Conservation (phyloP, 495 filamentous ascomycete genomes). For the Penicillium coprophilum region DNA sequence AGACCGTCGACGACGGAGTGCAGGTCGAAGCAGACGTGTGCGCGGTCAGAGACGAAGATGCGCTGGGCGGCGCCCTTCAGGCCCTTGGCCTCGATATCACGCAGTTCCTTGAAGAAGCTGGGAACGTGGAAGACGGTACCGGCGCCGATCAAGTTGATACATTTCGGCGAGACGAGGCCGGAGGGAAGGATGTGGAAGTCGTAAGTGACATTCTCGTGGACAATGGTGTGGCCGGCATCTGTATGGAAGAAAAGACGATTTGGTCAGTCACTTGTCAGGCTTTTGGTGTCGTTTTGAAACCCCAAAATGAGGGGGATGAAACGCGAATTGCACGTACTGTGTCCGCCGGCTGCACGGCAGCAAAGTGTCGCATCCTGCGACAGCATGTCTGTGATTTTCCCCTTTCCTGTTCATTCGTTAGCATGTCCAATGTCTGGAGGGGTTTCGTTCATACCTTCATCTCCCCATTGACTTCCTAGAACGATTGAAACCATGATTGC, state of each 20-base stretch:
- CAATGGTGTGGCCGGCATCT: slow-evolving; percentile 59
- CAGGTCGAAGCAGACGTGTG: slow-evolving; percentile 81
- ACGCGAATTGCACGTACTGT: slow-evolving; percentile 49
- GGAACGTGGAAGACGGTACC: slow-evolving; percentile 84
- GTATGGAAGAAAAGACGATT: slow-evolving; percentile 6
- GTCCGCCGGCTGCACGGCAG: slow-evolving; percentile 64
- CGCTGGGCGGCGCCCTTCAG: slow-evolving; percentile 61
- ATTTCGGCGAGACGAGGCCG: slow-evolving; percentile 73
- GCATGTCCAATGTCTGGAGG: background rate
- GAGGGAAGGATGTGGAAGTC: slow-evolving; percentile 74
- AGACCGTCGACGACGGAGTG: slow-evolving; percentile 80
- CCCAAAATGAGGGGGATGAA: background rate
- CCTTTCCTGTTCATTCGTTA: slow-evolving; percentile 51
- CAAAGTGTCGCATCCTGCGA: slow-evolving; percentile 57
- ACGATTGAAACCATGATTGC: slow-evolving; percentile 59
- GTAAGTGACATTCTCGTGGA: slow-evolving; percentile 59
- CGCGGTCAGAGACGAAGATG: slow-evolving; percentile 77
- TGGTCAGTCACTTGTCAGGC: slow-evolving; percentile 14
- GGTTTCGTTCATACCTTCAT: slow-evolving; percentile 52
- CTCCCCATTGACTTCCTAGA: slow-evolving; percentile 65
- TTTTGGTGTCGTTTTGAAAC: slow-evolving; percentile 7
- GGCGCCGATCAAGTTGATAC: slow-evolving; percentile 81
- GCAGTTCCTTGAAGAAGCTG: slow-evolving; percentile 84
- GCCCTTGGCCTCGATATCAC: slow-evolving; percentile 68
- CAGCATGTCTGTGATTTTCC: slow-evolving; percentile 70